Base-by-base conservation (phyloP, 108 stramenopile genomes). In the Parietichytrium sp. region DNA sequence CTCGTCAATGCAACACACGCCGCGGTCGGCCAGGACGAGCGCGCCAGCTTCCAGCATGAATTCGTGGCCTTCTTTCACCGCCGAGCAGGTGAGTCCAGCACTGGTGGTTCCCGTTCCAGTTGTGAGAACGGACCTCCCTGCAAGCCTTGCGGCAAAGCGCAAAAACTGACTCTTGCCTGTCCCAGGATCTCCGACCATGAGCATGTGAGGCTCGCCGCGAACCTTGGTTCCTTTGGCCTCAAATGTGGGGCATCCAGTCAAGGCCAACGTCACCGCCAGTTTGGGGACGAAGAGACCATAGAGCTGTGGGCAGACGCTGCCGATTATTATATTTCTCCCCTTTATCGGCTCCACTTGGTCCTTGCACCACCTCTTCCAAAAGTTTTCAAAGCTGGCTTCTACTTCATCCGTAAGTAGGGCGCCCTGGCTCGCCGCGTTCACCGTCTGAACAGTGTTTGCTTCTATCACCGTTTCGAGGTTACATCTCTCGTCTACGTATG, bases 71-170 rank as follows among this genome's bases (percentile, higher is more conserved):
- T 99, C 97, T 84, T 93, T 92, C 1, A 96, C 94, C 15, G 98
- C 98, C 1, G 96, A 93, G 85, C 98, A 99, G 6, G 98, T 99
- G 45, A 99, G 86, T n/a, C 98, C 98, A 8, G 98, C 98, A 54
- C 91, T 92, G 7, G 96, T 96, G 8, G 98, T 97, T 16, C 98
- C 98, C 7, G 95, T 93, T 12, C 98, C 98, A 1, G 97, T 99
- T 3, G 98, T 99, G 29, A 97, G 80, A 1, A 99, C 95, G 2
- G 94, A 91, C 16, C 98, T 86, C 12, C 96, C 94, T 49, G 92
- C 90, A 45, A 97, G 83, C 30, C 92, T 92, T 7, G 94, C 93
- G 3, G 96, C 96, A 85, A 96, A 99, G 3, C 96, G 89, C 33
- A 99, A 82, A 79, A 99, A 93, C 83, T 99, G 98, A 33, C 91